Evolutionary conservation across 225 moss, liverwort and hornwort genomes (phyloP), one percentile per base, ranked within the genome.

Genomic region (Sphagnum tenellum): DNA sequence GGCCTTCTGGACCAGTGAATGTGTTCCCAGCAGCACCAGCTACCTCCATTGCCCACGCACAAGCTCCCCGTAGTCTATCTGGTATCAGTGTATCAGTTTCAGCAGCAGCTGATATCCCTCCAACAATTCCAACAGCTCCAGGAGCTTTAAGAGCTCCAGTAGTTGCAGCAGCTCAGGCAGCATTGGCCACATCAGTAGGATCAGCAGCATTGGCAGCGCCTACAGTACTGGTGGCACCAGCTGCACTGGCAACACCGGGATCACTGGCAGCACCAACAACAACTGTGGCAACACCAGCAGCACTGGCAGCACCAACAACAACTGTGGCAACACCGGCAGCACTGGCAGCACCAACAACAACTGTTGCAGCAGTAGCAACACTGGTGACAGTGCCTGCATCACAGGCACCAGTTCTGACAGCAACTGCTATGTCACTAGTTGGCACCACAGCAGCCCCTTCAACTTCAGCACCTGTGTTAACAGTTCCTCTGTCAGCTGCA

Each of bases 401-500:
- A 49, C 49, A 57, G 54, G 59, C 57, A n/a, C 44, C 71, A 45
- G n/a, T 46, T 48, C 59, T 13, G 55, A 75, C 80, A 80, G 76
- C 64, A 59, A 60, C 69, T 5, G 71, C 48, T 77, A 64, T 55
- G 13, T 73, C 76, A 61, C 66, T 67, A 63, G 64, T 76, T 9
- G 63, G 66, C 10, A 82, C 69, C 68, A 60, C 88, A 49, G 75
- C 66, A 53, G 69, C 73, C 44, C 63, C 81, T 49, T 83, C 86
- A 1, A 62, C 58, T 9, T 78, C 66, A 73, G 82, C 78, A 66
- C 29, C 88, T 66, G 70, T 70, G 46, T 78, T 82, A 59, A 71
- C 76, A 75, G 83, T 71, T 50, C 81, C 80, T 57, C 77, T 82
- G 46, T 85, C 85, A 69, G 84, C 73, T 59, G 69, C 82, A 64